A percentile compares a stretch with the other conserved stretches of the same genome.
Evolutionary conservation across 2,329 filamentous ascomycete genomes (phyloP).

Genomic region (Botrytis fragariae): DNA sequence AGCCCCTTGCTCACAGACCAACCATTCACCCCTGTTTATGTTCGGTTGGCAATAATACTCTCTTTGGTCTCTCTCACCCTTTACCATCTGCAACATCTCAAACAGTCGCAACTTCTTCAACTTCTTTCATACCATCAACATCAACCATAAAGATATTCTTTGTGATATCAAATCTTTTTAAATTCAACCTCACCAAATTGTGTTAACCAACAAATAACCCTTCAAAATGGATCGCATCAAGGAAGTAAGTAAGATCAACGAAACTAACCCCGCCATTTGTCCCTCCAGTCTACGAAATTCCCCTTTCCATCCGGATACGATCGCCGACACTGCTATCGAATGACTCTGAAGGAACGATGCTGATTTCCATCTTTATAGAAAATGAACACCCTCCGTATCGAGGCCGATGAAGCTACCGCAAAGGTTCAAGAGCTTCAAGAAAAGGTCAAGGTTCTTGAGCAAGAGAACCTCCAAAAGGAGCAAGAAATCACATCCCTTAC

Average conservation of each 20-base stretch:
- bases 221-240: slow-evolving; percentile 81
- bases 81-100: slow-evolving; percentile 14
- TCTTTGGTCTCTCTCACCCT: slow-evolving; percentile 18
- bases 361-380: slow-evolving; percentile 54
- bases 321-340: neutral
- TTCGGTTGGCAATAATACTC: slow-evolving; percentile 22
- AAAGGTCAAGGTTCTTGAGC: slow-evolving; percentile 87
- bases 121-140: slow-evolving; percentile 18
- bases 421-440: slow-evolving; percentile 84
- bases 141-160: slow-evolving; percentile 11
- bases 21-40: slow-evolving; percentile 17
- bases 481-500: slow-evolving; percentile 95
- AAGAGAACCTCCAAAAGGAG: slow-evolving; percentile 95
- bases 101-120: slow-evolving; percentile 11
- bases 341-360: slow-evolving; percentile 13
- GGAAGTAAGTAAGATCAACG: slow-evolving; percentile 62
- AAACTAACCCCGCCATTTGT: slow-evolving; percentile 36
- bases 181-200: neutral
- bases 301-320: slow-evolving; percentile 11
- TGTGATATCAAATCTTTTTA: neutral
- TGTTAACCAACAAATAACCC: slow-evolving; percentile 20
- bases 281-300: slow-evolving; percentile 6
- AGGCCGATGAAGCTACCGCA: slow-evolving; percentile 79
- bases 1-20: slow-evolving; percentile 19
- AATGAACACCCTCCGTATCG: slow-evolving; percentile 91